These are phyloP conservation scores for Candida insectalens DNA, from an alignment of 805 yeast species.

Conservation along the genomic window DNA sequence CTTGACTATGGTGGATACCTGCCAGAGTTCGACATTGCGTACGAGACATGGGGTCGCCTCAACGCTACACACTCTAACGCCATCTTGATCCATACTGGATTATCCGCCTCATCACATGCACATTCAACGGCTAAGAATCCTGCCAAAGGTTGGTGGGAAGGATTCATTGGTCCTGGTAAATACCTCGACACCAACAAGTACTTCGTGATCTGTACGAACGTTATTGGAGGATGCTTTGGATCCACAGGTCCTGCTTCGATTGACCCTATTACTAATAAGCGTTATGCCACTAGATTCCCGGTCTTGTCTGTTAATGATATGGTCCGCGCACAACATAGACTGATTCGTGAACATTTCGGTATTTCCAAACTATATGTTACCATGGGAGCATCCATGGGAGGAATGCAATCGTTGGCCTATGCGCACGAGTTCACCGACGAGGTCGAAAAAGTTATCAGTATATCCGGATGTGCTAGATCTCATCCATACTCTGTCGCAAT, in stretches of 20 bases:
- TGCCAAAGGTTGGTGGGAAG: constrained; percentile 92
- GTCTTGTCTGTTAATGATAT: constrained; percentile 79
- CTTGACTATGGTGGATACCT: constrained; percentile 77
- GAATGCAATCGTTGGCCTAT: constrained; percentile 91
- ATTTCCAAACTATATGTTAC: constrained; percentile 62
- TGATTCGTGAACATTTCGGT: constrained; percentile 53
- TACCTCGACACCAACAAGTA: constrained; percentile 74
- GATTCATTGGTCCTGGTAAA: constrained; percentile 77
- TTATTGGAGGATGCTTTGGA: constrained; percentile 91
- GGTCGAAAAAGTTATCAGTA: constrained; percentile 66
- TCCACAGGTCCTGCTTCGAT: constrained; percentile 84
- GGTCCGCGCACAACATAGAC: constrained; percentile 78
- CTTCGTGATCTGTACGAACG: constrained; percentile 84
- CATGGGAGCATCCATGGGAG: constrained; percentile 95
- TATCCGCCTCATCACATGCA: constrained; percentile 92
- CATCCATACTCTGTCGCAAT: constrained; percentile 92
- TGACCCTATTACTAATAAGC: constrained; percentile 56
- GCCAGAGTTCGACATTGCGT: constrained; percentile 74
- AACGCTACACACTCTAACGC: constrained; percentile 59
- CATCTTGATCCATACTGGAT: constrained; percentile 77
- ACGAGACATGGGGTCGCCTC: constrained; percentile 84
- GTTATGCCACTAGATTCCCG: constrained; percentile 85
- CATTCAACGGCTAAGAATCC: constrained; percentile 63
- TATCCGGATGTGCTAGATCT: constrained; percentile 87
- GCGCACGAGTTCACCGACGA: constrained; percentile 74